Evolutionary conservation across 2,329 filamentous ascomycete species (phyloP).

Genomic region (Saccharata proteae): DNA sequence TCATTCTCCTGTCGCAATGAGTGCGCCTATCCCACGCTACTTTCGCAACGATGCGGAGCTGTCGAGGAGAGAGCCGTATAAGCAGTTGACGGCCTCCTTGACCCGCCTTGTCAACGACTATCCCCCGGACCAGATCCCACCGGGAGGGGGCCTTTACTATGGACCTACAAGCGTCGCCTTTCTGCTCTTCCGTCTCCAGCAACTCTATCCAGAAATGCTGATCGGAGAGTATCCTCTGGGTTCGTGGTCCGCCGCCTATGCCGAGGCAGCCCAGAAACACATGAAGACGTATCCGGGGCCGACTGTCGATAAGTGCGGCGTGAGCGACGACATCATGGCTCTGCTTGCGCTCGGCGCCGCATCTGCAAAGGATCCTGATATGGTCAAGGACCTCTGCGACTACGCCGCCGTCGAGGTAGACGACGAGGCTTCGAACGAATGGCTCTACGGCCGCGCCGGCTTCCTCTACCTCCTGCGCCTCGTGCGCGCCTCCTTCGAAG

Average conservation of each 20-base stretch:
- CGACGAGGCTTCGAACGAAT: constrained; percentile 44
- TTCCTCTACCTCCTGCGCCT: constrained; percentile 56
- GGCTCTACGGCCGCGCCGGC: constrained; percentile 55
- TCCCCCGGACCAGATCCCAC: constrained; percentile 33
- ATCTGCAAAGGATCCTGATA: constrained; percentile 36
- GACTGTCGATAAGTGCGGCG: constrained; percentile 33
- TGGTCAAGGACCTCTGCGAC: constrained; percentile 37
- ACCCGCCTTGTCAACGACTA: constrained; percentile 35
- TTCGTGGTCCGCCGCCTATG: constrained; percentile 38
- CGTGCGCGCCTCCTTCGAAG: constrained; percentile 44
- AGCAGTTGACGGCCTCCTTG: constrained; percentile 38
- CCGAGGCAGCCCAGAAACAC: constrained; percentile 37
- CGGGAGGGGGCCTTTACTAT: constrained; percentile 38
- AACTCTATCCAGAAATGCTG: constrained; percentile 34
- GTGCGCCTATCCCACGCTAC: constrained; percentile 25
- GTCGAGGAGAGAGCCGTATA: constrained; percentile 32
- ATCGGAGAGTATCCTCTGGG: constrained; percentile 35
- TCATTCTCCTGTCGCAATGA: too few relatives aligned
- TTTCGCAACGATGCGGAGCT: constrained; percentile 28
- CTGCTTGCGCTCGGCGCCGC: constrained; percentile 38
- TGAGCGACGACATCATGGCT: constrained; percentile 39
- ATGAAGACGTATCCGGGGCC: constrained; percentile 38
- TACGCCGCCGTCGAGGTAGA: constrained; percentile 35
- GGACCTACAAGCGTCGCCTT: constrained; percentile 38
- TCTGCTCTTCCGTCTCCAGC: constrained; percentile 37